A percentile compares a stretch with the other conserved stretches of the same genome.
Evolutionary conservation across 305 asterid genomes (phyloP).

Genomic region (Fraxinus dipetala): DNA sequence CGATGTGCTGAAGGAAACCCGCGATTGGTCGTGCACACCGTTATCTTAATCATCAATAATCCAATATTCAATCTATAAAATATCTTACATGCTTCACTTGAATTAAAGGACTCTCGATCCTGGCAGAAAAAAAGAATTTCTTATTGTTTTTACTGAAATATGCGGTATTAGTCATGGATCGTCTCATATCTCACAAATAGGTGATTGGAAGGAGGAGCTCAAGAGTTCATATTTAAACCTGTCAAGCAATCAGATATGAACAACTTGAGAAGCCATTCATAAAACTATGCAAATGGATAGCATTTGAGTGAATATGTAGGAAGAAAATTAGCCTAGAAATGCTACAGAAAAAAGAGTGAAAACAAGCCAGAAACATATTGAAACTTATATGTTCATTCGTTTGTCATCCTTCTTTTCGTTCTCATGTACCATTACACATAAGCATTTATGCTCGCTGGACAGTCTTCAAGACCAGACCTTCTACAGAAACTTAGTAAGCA

Average conservation of each 20-base stretch:
- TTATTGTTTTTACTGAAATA: background rate
- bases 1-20: background rate
- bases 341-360: background rate
- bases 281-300: constrained; percentile 22
- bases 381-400: background rate
- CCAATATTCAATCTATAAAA: background rate
- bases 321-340: background rate
- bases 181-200: constrained; percentile 6
- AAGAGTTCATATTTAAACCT: constrained; percentile 43
- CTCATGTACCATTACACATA: background rate
- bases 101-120: background rate
- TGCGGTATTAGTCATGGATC: background rate
- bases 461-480: background rate
- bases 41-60: background rate
- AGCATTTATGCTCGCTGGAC: background rate
- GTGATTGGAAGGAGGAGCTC: constrained; percentile 43
- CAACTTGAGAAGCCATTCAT: constrained; percentile 33
- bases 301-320: background rate
- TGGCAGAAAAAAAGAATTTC: background rate
- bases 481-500: background rate
- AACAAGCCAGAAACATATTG: background rate
- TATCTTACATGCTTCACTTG: background rate
- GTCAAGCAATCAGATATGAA: constrained; percentile 39
- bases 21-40: background rate
- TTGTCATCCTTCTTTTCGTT: background rate